Percentiles rank a stretch among this genome's conserved stretches.
These are phyloP conservation scores for Coniella lustricola DNA, from an alignment of 2,329 filamentous ascomycete species.

Conservation along the genomic window DNA sequence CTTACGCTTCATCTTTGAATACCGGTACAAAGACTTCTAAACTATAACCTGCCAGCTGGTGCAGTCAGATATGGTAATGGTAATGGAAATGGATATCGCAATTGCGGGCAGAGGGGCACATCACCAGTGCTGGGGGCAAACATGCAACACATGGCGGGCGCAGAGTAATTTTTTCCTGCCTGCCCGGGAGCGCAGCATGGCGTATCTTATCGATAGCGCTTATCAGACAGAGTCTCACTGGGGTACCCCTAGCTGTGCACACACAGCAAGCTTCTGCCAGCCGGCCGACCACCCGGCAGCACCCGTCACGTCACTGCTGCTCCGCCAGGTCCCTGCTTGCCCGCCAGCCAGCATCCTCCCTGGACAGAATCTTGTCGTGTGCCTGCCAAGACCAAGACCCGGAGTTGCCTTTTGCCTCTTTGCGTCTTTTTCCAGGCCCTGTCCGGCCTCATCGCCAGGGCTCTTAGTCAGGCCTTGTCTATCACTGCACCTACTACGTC, in stretches of 20 bases:
- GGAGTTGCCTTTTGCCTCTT: too few species aligned
- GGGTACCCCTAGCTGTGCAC: too few species aligned
- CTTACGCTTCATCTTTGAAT: conserved; percentile 51
- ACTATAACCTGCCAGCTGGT: neutral
- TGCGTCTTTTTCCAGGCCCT: too few species aligned
- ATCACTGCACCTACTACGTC: too few species aligned
- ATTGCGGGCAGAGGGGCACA: neutral
- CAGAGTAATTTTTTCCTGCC: neutral
- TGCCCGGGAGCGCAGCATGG: neutral
- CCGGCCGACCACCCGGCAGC: too few species aligned
- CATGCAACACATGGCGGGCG: neutral
- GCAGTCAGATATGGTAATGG: too few species aligned
- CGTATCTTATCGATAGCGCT: neutral
- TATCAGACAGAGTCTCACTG: too few species aligned
- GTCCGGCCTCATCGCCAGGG: too few species aligned
- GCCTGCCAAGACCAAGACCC: neutral
- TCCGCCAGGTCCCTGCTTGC: too few species aligned
- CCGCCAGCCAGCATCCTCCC: too few species aligned
- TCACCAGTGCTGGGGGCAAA: neutral
- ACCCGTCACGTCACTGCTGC: too few species aligned
- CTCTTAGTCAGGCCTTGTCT: too few species aligned
- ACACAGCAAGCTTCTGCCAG: neutral
- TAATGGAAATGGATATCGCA: conserved; percentile 3
- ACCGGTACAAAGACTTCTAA: neutral
- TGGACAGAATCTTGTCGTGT: neutral